Percentiles rank a stretch among this genome's conserved stretches.
Conservation (phyloP, 805 yeast species). For the Candida xyloterini region DNA sequence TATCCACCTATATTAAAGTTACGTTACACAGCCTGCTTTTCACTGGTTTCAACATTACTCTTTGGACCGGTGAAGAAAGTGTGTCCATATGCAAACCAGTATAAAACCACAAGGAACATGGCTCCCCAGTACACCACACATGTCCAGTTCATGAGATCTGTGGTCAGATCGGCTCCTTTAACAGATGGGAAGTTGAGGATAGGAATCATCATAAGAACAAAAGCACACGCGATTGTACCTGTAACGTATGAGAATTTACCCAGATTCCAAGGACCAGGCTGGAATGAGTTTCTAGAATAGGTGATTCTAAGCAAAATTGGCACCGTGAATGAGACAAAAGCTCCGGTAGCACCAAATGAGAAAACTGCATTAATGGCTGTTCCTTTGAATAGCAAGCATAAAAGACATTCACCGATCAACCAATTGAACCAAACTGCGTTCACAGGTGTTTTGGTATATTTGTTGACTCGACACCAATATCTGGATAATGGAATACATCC, state of each 20-base stretch:
- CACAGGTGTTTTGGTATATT: conserved; percentile 56
- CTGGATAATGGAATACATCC: conserved; percentile 60
- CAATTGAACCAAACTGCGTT: conserved; percentile 62
- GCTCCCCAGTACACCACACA: conserved; percentile 59
- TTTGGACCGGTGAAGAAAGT: conserved; percentile 63
- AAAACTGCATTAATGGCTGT: conserved; percentile 68
- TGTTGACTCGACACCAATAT: conserved; percentile 48
- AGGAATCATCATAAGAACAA: conserved; percentile 55
- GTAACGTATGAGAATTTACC: conserved; percentile 50
- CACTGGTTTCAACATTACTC: conserved; percentile 36
- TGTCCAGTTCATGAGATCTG: conserved; percentile 62
- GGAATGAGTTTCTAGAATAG: conserved; percentile 48
- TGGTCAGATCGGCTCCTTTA: conserved; percentile 36
- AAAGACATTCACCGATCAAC: conserved; percentile 50
- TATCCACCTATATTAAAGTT: background rate
- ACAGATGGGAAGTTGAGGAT: conserved; percentile 56
- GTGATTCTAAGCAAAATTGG: conserved; percentile 61
- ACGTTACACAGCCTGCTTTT: conserved; percentile 2
- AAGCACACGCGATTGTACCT: conserved; percentile 47
- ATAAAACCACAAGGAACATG: conserved; percentile 46
- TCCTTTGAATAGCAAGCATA: conserved; percentile 61
- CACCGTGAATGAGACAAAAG: conserved; percentile 63
- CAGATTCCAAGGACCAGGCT: conserved; percentile 66
- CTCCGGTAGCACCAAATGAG: conserved; percentile 70
- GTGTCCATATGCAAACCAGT: conserved; percentile 52